Evolutionary conservation across 306 rosid genomes (phyloP), one percentile per base, ranked within the genome.

Genomic region (Dryas alaskensis): DNA sequence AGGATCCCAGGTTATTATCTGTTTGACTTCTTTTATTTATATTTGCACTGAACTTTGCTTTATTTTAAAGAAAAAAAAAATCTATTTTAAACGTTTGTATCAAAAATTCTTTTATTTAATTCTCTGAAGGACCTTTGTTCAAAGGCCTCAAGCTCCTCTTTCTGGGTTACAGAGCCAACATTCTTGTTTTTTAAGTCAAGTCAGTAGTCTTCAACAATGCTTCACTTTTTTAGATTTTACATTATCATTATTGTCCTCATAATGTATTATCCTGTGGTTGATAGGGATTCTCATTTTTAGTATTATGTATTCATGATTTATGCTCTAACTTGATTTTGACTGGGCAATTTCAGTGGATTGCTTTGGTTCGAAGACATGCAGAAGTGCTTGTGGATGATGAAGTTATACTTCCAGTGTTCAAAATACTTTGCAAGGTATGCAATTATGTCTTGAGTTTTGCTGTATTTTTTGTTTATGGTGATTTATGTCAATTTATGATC

Each of bases 1-100:
- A 87, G 99, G 96, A 73, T 94, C 99, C 31, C 98, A 94, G 97
- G 99, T 94, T 51, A 83, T 76, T 76, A 81, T 72, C 79, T 80
- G 16, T 75, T 27, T 59, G 65, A 58, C 45, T 60, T 76, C 27
- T 27, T 47, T 69, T 16, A 31, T 64, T 31, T 22, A 45, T 46
- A 13, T 44, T 44, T 65, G 31, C 27, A 42, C 14, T 53, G 44
- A 45, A 45, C 53, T 40, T 46, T 46, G 55, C 50, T 48, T 46
- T 46, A 46, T 42, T 47, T 2, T 66, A 46, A 31, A 2, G 6
- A 50, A 46, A 22, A 11, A 2, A 19, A 10, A 46, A 0, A 65
- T 67, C 8, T 8, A 9, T 69, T 49, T 43, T 37, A n/a, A 50
- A 69, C 42, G 25, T 14, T 68, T 8, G 1, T 50, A 5, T 8